Evolutionary conservation across 1,139 yeast genomes (phyloP).

Genomic region (Suhomyces wounanorum): DNA sequence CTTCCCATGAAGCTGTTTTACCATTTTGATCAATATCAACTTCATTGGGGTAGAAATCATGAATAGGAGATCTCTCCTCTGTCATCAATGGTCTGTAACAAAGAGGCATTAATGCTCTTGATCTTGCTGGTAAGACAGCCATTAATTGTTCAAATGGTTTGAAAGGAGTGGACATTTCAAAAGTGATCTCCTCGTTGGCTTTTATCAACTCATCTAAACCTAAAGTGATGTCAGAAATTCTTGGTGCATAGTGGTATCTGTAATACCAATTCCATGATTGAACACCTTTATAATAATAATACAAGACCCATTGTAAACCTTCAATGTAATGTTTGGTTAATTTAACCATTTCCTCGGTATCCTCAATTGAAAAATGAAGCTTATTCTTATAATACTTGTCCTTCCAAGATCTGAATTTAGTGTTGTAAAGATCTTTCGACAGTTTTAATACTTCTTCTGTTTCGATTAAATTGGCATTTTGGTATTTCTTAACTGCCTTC

Average conservation of each 20-base stretch:
- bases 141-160: conserved; percentile 93
- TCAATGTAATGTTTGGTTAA: conserved; percentile 84
- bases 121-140: conserved; percentile 97
- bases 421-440: conserved; percentile 64
- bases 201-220: conserved; percentile 61
- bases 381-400: conserved; percentile 78
- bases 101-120: conserved; percentile 75
- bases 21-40: conserved; percentile 93
- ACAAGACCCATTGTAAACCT: conserved; percentile 95
- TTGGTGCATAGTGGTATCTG: conserved; percentile 86
- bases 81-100: conserved; percentile 82
- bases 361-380: conserved; percentile 62
- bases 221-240: conserved; percentile 78
- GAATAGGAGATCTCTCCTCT: conserved; percentile 85
- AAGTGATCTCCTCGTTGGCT: conserved; percentile 48
- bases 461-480: conserved; percentile 66
- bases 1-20: conserved; percentile 97
- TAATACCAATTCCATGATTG: conserved; percentile 96
- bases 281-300: conserved; percentile 85
- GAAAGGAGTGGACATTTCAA: conserved; percentile 77
- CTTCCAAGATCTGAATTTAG: conserved; percentile 81
- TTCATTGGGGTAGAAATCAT: conserved; percentile 86
- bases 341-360: conserved; percentile 57
- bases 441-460: conserved; percentile 63
- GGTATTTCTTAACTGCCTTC: conserved; percentile 61